These are phyloP conservation scores for Saprolegnia parasitica DNA, from an alignment of 352 stramenopile genomes.

Conservation along the genomic window DNA sequence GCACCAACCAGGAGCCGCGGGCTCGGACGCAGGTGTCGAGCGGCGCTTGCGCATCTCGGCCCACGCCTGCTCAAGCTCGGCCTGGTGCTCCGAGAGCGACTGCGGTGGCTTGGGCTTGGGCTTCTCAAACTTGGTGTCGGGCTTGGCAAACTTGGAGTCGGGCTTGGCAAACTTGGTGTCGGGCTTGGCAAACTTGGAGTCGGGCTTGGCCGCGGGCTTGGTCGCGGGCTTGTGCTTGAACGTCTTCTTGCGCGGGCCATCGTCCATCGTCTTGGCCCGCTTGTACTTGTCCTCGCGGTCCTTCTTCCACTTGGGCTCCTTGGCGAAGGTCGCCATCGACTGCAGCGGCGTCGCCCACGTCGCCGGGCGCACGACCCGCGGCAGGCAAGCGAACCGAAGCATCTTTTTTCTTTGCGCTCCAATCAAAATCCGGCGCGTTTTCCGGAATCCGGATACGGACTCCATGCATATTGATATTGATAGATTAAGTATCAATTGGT, in stretches of 20 bases:
- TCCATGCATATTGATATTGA: background rate
- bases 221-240: background rate
- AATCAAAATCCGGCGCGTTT: background rate
- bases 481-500: background rate
- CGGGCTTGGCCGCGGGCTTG: background rate
- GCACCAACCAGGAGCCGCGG: background rate
- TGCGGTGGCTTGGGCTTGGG: background rate
- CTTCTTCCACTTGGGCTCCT: constrained; percentile 28
- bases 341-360: background rate
- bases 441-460: background rate
- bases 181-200: background rate
- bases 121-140: background rate
- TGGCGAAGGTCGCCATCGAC: constrained; percentile 8
- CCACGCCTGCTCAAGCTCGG: constrained; percentile 19
- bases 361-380: no score
- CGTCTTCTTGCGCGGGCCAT: background rate
- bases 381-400: background rate
- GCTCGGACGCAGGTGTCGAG: background rate
- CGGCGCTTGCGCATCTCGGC: constrained; percentile 18
- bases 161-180: background rate
- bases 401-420: background rate
- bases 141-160: background rate
- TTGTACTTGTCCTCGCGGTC: constrained; percentile 28
- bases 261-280: constrained; percentile 1
- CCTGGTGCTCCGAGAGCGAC: constrained; percentile 17